phyloP scores from a whole-genome alignment of 495 filamentous ascomycete species.

The Neurospora sp. region DNA sequence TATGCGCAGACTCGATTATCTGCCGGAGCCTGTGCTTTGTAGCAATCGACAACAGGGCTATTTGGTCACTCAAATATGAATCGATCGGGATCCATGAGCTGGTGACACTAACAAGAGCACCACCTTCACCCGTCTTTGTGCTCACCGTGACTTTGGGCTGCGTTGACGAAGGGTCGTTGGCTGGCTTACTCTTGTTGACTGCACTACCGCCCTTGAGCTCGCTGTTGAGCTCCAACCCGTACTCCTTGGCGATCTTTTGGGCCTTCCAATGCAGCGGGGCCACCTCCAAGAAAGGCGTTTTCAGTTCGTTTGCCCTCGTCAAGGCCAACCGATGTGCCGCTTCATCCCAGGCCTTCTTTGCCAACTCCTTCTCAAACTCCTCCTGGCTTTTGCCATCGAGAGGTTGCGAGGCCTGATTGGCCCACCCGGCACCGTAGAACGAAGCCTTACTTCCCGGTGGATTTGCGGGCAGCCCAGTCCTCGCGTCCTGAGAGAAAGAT shows the following conservation, averaged over 20 bases:
- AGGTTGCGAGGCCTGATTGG: slow-evolving; percentile 43
- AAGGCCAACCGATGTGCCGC: slow-evolving; percentile 32
- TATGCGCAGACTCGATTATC: slow-evolving; percentile 60
- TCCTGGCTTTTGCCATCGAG: slow-evolving; percentile 39
- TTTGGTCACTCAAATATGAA: slow-evolving; percentile 58
- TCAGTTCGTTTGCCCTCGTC: slow-evolving; percentile 37
- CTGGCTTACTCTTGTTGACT: slow-evolving; percentile 34
- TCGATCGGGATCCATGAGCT: slow-evolving; percentile 59
- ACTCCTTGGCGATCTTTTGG: slow-evolving; percentile 53
- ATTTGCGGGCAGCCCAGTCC: slow-evolving; percentile 39
- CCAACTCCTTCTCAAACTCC: slow-evolving; percentile 37
- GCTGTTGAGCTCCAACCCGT: slow-evolving; percentile 43
- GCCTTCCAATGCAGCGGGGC: slow-evolving; percentile 34
- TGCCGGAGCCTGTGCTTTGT: slow-evolving; percentile 60
- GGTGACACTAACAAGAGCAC: slow-evolving; percentile 43
- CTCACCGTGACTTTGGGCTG: slow-evolving; percentile 22
- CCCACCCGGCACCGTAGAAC: slow-evolving; percentile 50
- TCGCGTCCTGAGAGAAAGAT: slow-evolving; percentile 21
- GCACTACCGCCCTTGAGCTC: slow-evolving; percentile 35
- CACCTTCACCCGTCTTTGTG: slow-evolving; percentile 38
- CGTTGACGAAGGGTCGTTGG: slow-evolving; percentile 41
- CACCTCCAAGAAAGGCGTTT: slow-evolving; percentile 30
- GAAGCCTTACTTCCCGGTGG: slow-evolving; percentile 33
- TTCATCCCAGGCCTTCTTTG: slow-evolving; percentile 36
- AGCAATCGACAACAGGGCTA: slow-evolving; percentile 65